Conservation (phyloP, 352 stramenopile genomes). For the Pythium rishiriense region DNA sequence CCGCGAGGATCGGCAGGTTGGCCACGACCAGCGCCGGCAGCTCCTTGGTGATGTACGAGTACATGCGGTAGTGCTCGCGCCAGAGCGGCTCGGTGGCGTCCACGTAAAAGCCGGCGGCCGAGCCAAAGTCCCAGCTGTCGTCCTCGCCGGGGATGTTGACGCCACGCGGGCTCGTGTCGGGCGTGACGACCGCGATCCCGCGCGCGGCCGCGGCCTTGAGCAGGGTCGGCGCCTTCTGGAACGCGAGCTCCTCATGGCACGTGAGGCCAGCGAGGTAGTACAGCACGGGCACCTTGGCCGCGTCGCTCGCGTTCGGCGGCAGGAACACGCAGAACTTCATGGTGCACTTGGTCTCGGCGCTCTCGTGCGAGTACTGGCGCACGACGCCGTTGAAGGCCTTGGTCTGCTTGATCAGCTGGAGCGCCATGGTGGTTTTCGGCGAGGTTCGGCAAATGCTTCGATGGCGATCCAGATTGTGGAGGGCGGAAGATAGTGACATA, state of each 20-base stretch:
- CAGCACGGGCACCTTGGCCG: constrained; percentile 80
- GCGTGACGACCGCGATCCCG: constrained; percentile 94
- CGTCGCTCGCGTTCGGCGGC: constrained; percentile 59
- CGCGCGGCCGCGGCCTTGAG: constrained; percentile 88
- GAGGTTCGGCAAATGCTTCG: background rate
- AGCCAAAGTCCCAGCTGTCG: constrained; percentile 96
- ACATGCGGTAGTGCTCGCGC: constrained; percentile 96
- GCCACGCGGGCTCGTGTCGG: constrained; percentile 95
- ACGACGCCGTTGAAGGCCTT: constrained; percentile 77
- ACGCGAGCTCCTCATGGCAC: constrained; percentile 95
- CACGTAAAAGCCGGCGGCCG: constrained; percentile 97
- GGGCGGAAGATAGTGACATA: background rate
- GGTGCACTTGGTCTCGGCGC: constrained; percentile 68
- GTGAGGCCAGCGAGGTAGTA: constrained; percentile 97
- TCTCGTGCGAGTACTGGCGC: constrained; percentile 88
- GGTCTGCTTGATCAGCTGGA: constrained; percentile 79
- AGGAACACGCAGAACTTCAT: constrained; percentile 94
- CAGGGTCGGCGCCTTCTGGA: constrained; percentile 93
- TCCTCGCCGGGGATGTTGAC: constrained; percentile 92
- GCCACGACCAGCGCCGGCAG: constrained; percentile 88
- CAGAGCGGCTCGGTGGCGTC: constrained; percentile 95
- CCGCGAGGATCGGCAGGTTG: constrained; percentile 85
- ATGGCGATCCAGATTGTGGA: constrained; percentile 9
- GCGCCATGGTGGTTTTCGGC: constrained; percentile 21
- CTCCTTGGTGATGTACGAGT: constrained; percentile 96